phyloP scores from a whole-genome alignment of 768 basidiomycete genomes.

The Tylopilus balloui region DNA sequence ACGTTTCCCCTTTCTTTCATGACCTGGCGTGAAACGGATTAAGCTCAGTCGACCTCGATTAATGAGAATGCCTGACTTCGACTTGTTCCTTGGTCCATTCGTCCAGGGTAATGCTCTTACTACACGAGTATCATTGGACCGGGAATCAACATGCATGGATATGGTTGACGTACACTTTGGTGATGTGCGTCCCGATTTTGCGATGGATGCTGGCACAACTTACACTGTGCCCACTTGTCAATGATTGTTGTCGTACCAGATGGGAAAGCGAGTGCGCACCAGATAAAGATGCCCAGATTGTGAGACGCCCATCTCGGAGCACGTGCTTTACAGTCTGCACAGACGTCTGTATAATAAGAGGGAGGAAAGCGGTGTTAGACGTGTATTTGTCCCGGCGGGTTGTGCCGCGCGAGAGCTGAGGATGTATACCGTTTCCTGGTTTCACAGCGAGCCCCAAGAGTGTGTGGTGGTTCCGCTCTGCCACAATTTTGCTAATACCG shows the following conservation, averaged over 20 bases:
- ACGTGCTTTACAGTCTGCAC: conserved; percentile 89
- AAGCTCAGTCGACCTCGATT: conserved; percentile 7
- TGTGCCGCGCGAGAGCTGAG: not conserved
- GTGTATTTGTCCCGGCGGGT: not conserved
- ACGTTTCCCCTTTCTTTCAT: conserved; percentile 82
- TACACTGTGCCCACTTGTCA: conserved; percentile 44
- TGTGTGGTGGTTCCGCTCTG: conserved; percentile 60
- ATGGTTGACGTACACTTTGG: conserved; percentile 71
- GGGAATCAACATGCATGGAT: not conserved
- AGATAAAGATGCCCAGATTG: conserved; percentile 86
- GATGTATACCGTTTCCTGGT: conserved; percentile 76
- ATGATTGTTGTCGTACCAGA: conserved; percentile 2
- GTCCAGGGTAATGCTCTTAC: conserved; percentile 88
- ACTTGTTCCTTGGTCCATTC: conserved; percentile 86
- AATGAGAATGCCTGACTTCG: conserved; percentile 49
- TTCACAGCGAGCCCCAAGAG: conserved; percentile 64
- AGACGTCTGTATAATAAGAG: conserved; percentile 61
- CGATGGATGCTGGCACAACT: conserved; percentile 90
- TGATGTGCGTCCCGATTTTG: conserved; percentile 90
- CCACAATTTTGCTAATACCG: conserved; percentile 50
- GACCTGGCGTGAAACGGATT: conserved; percentile 38
- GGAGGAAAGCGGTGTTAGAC: conserved; percentile 11
- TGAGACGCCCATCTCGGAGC: conserved; percentile 87
- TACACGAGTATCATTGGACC: conserved; percentile 29
- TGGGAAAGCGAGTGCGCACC: conserved; percentile 40